Conservation (phyloP, 2,329 filamentous ascomycete species). For the Chaetothyriales sp. region DNA sequence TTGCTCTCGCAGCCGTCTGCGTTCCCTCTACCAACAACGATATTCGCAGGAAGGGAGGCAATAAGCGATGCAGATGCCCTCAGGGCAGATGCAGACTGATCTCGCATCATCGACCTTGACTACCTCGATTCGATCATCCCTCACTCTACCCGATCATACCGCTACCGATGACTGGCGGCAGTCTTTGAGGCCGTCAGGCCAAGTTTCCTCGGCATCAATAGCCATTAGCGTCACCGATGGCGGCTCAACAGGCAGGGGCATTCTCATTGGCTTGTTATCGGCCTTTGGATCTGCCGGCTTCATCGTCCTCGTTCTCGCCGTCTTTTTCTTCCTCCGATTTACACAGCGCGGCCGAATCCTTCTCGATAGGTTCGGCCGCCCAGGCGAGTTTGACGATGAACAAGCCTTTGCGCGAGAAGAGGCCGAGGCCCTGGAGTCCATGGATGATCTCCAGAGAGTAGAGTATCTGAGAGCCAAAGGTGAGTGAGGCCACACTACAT, state of each 20-base stretch:
- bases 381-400: conserved; percentile 95
- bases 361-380: conserved; percentile 79
- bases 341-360: conserved; percentile 78
- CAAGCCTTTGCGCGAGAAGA: conserved; percentile 88
- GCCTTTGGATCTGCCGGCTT: conserved; percentile 83
- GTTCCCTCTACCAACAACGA: background rate
- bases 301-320: conserved; percentile 60
- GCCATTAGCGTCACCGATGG: conserved; percentile 25
- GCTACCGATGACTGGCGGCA: conserved; percentile 6
- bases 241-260: conserved; percentile 53
- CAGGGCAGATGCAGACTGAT: conserved; percentile 11
- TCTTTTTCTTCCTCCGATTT: conserved; percentile 90
- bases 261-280: conserved; percentile 86
- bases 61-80: conserved; percentile 13
- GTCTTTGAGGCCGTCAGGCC: conserved; percentile 4
- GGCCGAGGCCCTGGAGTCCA: conserved; percentile 81
- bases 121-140: conserved; percentile 7
- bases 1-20: conserved; percentile 7
- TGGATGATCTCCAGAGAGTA: conserved; percentile 81
- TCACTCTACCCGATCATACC: background rate
- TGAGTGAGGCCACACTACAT: conserved; percentile 28
- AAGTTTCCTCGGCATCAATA: conserved; percentile 15
- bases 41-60: background rate
- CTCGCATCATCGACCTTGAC: conserved; percentile 12
- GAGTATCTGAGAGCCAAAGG: conserved; percentile 94